Base-by-base conservation (phyloP, 1,284 basidiomycete genomes). In the Ustilago tritici region DNA sequence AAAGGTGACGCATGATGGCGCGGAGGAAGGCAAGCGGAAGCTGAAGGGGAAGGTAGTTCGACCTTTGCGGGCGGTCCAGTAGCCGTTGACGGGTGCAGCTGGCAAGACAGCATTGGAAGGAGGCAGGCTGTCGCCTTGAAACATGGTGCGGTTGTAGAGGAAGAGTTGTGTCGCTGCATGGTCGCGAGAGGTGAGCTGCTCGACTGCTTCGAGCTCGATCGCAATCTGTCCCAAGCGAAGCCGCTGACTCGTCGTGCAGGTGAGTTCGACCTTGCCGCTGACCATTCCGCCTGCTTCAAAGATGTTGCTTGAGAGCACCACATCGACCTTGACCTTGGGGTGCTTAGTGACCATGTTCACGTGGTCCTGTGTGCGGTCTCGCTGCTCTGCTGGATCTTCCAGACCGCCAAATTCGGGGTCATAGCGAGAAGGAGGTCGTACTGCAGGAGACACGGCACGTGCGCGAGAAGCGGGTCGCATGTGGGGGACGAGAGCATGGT, bases 61-160 rank as follows among this genome's bases (percentile, higher is more conserved):
- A 35, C 82, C 82, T 41, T 84, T 84, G 19, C 82, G 65, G 7
- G 82, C 81, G 8, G 81, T 74, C 82, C 82, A 84, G 58, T 82
- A 80, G 31, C 81, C 81, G 15, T 73, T 68, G 64, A 70, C 40
- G 43, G 82, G 82, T 19, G 81, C 78, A 15, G 80, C 60, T 23
- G 82, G 82, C 4, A 82, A 38, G 14, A 82, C 82, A 19, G 82
- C 82, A 38, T 84, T 84, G 11, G 80, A 84, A 23, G 82, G 82
- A 11, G 82, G 82, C 6, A 84, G 65, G 14, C 78, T 78, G 19
- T 78, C 76, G 40, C 81, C 82, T 67, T 84, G 82, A 53, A 84
- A 84, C 28, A 84, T 73, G 36, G 78, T 80, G 49, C 81, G 72
- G 38, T 78, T 81, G 74, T 80, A 83, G 23, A 84, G 80, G 52